Percentiles rank a stretch among this genome's conserved stretches.
Conservation (phyloP, 108 stramenopile genomes). For the Schizochytrium sp. region DNA sequence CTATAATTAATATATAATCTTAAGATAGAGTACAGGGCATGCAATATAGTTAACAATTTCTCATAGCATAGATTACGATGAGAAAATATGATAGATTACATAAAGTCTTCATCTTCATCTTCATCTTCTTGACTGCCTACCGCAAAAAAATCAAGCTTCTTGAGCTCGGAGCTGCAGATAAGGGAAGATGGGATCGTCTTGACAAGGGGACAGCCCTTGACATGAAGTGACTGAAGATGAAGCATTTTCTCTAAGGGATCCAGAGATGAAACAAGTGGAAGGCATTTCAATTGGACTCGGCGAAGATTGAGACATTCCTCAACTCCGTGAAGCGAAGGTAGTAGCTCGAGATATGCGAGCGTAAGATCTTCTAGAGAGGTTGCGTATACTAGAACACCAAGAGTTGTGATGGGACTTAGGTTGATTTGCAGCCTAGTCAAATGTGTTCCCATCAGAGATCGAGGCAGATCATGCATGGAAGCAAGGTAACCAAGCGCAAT, state of each 20-base stretch:
- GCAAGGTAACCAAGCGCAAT: neutral
- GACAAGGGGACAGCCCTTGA: constrained; percentile 13
- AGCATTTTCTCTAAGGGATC: constrained; percentile 25
- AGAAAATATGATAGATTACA: too few relatives aligned
- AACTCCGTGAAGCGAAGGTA: neutral
- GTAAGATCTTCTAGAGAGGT: neutral
- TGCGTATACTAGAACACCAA: neutral
- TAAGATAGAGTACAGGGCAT: too few relatives aligned
- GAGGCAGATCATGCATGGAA: neutral
- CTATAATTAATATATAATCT: too few relatives aligned
- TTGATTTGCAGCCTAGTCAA: neutral
- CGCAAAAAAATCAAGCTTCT: neutral
- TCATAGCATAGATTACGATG: too few relatives aligned
- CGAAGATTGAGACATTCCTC: neutral
- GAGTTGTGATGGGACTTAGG: neutral
- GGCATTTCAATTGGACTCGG: neutral
- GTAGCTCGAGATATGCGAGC: neutral
- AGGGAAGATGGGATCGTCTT: constrained; percentile 17
- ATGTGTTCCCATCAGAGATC: neutral
- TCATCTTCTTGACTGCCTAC: neutral
- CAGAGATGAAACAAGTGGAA: neutral
- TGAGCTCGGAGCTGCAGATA: neutral
- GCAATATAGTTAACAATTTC: too few relatives aligned
- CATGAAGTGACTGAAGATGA: neutral
- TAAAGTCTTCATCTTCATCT: neutral